Conservation (phyloP, 176 grass and related monocot genomes). For the Aegilops longissima region DNA sequence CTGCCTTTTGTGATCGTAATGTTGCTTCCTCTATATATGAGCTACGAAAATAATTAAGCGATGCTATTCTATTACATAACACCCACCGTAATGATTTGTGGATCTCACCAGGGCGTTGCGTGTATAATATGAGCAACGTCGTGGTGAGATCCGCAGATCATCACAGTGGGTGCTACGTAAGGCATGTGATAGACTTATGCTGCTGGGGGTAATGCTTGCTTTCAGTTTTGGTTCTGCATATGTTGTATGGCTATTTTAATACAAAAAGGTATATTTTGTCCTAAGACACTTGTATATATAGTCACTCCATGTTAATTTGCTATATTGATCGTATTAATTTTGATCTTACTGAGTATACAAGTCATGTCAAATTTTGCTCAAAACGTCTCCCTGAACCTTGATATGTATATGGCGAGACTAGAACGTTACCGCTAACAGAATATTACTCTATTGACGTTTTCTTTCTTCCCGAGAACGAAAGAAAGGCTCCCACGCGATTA, state of each 20-base stretch:
- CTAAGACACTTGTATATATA: background rate
- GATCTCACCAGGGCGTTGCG: slow-evolving; percentile 1
- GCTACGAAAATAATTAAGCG: slow-evolving; percentile 14
- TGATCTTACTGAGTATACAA: background rate
- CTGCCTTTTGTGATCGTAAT: slow-evolving; percentile 8
- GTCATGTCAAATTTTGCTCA: background rate
- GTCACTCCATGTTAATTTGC: background rate
- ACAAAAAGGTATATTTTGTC: background rate
- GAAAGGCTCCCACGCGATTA: no score
- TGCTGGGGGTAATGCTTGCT: slow-evolving; percentile 15
- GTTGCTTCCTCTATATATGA: background rate
- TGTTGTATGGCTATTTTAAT: background rate
- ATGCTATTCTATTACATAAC: background rate
- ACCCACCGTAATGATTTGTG: background rate
- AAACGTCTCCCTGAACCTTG: background rate
- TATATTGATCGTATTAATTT: background rate
- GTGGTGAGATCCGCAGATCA: background rate
- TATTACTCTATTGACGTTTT: no score
- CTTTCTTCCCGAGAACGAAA: no score
- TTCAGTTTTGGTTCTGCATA: slow-evolving; percentile 18
- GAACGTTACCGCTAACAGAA: no score
- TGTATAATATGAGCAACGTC: slow-evolving; percentile 13
- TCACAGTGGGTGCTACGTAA: background rate
- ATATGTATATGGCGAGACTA: background rate
- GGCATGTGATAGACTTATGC: background rate